These are phyloP conservation scores for Nematodospora valgi DNA, from an alignment of 805 yeast species.

Conservation along the genomic window DNA sequence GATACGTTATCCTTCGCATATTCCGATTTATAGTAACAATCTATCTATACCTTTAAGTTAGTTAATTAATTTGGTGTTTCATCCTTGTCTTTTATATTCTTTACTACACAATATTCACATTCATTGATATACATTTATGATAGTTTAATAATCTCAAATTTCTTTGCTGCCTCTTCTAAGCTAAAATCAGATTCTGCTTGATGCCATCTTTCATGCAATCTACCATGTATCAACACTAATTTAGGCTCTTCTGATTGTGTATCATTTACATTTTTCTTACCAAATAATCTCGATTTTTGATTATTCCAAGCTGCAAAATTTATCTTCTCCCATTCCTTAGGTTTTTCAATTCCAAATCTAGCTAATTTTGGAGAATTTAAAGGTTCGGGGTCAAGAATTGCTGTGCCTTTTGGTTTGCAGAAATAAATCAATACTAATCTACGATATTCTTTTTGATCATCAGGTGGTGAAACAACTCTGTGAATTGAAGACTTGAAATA, in stretches of 20 bases:
- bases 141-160: conserved; percentile 19
- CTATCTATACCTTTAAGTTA: too few species aligned
- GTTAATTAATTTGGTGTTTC: too few species aligned
- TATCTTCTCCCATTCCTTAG: conserved; percentile 26
- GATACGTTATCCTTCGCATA: too few species aligned
- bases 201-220: conserved; percentile 44
- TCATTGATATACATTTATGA: conserved; percentile 2
- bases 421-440: conserved; percentile 25
- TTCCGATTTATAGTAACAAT: too few species aligned
- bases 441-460: conserved; percentile 20
- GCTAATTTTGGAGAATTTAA: conserved; percentile 22
- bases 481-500: conserved; percentile 25
- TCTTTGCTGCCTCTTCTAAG: conserved; percentile 24
- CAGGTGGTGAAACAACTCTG: conserved; percentile 25
- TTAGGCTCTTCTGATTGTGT: conserved; percentile 34
- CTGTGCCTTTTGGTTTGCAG: conserved; percentile 18
- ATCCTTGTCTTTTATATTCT: not conserved
- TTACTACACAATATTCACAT: too few species aligned
- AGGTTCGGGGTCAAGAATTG: conserved; percentile 23
- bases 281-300: conserved; percentile 45
- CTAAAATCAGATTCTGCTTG: conserved; percentile 24
- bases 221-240: conserved; percentile 35
- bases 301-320: conserved; percentile 30
- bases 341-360: conserved; percentile 19
- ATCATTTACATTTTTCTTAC: conserved; percentile 34